Evolutionary conservation across 345 rosid species (phyloP).

Genomic region (Arabidopsis suecica): DNA sequence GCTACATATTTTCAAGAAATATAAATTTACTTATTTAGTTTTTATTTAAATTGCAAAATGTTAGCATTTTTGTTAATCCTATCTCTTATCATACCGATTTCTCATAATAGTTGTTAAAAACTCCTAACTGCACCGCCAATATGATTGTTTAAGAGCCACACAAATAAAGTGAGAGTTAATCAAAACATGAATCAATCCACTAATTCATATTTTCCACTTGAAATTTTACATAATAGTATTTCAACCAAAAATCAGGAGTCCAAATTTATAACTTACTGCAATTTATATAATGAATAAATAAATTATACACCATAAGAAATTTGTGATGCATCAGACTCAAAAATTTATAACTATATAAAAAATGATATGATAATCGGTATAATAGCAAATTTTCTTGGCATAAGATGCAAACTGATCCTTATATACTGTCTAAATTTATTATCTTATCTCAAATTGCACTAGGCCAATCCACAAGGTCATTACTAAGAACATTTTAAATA

Average conservation of each 20-base stretch:
- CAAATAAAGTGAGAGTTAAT: too few species aligned
- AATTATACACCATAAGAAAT: too few species aligned
- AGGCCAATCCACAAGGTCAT: conserved; percentile 14
- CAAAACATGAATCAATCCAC: too few species aligned
- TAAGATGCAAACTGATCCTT: not conserved
- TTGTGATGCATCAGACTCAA: too few species aligned
- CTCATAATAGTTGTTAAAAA: too few species aligned
- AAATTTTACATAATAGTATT: too few species aligned
- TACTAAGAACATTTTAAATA: not conserved
- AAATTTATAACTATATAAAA: not conserved
- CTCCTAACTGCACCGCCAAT: too few species aligned
- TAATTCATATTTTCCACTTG: too few species aligned
- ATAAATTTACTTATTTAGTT: not conserved
- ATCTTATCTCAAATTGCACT: not conserved
- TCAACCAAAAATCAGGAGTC: too few species aligned
- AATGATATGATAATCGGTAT: not conserved
- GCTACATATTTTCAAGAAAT: not conserved
- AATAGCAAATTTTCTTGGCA: not conserved
- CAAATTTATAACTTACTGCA: too few species aligned
- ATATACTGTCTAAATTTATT: not conserved
- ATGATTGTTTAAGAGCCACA: too few species aligned
- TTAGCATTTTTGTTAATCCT: not conserved
- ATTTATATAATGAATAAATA: too few species aligned
- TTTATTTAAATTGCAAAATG: not conserved
- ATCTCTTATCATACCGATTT: not conserved